Conservation (phyloP, 257 asterid genomes). For the Solanum neorickii region DNA sequence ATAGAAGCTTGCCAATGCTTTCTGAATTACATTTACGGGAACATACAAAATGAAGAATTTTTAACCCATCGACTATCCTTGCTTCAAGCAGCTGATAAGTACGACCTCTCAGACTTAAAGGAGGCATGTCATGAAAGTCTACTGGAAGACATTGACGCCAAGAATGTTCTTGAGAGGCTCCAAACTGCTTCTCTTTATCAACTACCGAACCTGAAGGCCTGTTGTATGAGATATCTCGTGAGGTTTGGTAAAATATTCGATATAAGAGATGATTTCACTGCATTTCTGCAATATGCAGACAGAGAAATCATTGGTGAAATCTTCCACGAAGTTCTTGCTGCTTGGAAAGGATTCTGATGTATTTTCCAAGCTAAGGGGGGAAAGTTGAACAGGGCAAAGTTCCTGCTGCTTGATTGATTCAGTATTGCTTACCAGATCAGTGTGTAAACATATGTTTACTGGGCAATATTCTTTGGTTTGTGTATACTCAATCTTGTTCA, state of each 20-base stretch:
- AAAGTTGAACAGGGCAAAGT: not conserved
- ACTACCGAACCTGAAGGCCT: slow-evolving; percentile 52
- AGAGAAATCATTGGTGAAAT: slow-evolving; percentile 58
- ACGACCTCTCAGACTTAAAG: slow-evolving; percentile 60
- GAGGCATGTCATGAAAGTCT: slow-evolving; percentile 82
- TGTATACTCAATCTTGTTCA: not conserved
- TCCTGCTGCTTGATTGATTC: not conserved
- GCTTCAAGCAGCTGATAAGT: slow-evolving; percentile 80
- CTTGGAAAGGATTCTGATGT: slow-evolving; percentile 82
- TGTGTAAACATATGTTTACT: slow-evolving; percentile 1
- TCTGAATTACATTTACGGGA: slow-evolving; percentile 62
- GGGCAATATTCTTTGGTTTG: slow-evolving; percentile 2
- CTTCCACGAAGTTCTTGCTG: slow-evolving; percentile 61
- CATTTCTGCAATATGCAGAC: slow-evolving; percentile 58
- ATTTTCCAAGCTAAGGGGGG: not conserved
- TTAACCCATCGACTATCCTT: slow-evolving; percentile 58
- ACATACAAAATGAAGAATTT: slow-evolving; percentile 47
- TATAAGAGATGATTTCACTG: slow-evolving; percentile 52
- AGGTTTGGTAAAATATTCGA: slow-evolving; percentile 80
- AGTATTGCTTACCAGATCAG: not conserved
- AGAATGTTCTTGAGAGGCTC: slow-evolving; percentile 73
- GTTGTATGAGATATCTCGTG: slow-evolving; percentile 72
- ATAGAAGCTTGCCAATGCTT: slow-evolving; percentile 67
- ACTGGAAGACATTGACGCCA: slow-evolving; percentile 58
- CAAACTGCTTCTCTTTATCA: slow-evolving; percentile 77